phyloP scores from a whole-genome alignment of 2,329 filamentous ascomycete species.

The Cordyceps javanica region DNA sequence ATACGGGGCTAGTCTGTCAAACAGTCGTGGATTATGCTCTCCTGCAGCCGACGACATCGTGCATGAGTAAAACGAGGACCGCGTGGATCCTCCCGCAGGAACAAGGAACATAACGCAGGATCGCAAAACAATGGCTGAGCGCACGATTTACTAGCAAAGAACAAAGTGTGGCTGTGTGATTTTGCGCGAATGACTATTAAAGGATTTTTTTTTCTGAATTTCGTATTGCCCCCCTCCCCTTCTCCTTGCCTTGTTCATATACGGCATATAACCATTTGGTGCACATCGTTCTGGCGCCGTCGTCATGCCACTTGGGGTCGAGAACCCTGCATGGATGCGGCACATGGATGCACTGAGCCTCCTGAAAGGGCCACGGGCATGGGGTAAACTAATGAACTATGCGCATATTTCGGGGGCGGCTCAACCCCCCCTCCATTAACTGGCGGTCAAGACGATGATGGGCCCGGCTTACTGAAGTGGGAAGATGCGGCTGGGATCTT shows the following conservation, averaged over 20 bases:
- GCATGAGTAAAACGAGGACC: background rate
- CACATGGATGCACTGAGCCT: slow-evolving; percentile 3
- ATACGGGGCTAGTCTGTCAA: background rate
- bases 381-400: too few species aligned
- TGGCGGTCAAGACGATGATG: background rate
- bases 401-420: background rate
- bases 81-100: background rate
- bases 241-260: background rate
- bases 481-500: background rate
- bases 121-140: background rate
- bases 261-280: background rate
- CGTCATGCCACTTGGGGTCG: background rate
- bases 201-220: background rate
- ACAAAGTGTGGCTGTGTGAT: background rate
- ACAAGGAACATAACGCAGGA: background rate
- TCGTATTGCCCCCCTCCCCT: too few species aligned
- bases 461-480: background rate
- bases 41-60: background rate
- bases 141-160: background rate
- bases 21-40: background rate
- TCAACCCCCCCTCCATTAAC: background rate
- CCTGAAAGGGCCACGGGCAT: too few species aligned
- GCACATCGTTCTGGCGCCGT: background rate
- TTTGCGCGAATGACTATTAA: background rate
- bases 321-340: background rate